Conservation (phyloP, 2,329 filamentous ascomycete genomes). For the Pseudogymnoascus sp. region DNA sequence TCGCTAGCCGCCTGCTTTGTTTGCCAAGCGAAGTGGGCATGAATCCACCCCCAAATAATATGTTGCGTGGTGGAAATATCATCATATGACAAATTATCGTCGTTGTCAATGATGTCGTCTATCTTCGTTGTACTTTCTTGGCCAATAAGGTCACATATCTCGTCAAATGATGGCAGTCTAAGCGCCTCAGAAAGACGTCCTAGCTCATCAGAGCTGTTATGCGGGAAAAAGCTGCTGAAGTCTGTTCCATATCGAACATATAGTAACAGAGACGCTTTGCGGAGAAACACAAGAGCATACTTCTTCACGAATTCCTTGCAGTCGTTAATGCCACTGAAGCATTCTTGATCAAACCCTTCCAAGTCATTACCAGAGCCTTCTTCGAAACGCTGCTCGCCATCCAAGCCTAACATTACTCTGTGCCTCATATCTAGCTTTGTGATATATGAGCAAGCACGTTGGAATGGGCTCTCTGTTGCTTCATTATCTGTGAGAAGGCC, state of each 20-base stretch:
- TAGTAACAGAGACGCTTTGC: conserved; percentile 75
- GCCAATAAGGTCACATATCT: conserved; percentile 57
- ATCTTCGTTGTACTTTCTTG: background rate
- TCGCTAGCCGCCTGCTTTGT: background rate
- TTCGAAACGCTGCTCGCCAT: conserved; percentile 27
- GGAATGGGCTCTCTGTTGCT: conserved; percentile 7
- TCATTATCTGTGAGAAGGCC: background rate
- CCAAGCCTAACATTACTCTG: background rate
- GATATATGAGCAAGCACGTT: conserved; percentile 2
- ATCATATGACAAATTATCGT: background rate
- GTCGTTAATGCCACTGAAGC: conserved; percentile 43
- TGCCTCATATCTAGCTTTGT: background rate
- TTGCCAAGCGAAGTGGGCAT: conserved; percentile 35
- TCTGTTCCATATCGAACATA: conserved; percentile 85
- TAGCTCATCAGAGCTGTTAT: conserved; percentile 60
- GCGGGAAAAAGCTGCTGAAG: conserved; percentile 63
- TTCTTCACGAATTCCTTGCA: conserved; percentile 60
- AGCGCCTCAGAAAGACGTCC: conserved; percentile 71
- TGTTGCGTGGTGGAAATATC: conserved; percentile 28
- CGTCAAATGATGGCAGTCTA: conserved; percentile 67
- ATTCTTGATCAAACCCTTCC: conserved; percentile 42
- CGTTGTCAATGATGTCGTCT: conserved; percentile 2
- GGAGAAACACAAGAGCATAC: conserved; percentile 83
- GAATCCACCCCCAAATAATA: conserved; percentile 64
- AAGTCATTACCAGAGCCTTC: background rate